Evolutionary conservation across 179 eudicot species (phyloP), one percentile per base, ranked within the genome.

Genomic region (Camellia oleifera): DNA sequence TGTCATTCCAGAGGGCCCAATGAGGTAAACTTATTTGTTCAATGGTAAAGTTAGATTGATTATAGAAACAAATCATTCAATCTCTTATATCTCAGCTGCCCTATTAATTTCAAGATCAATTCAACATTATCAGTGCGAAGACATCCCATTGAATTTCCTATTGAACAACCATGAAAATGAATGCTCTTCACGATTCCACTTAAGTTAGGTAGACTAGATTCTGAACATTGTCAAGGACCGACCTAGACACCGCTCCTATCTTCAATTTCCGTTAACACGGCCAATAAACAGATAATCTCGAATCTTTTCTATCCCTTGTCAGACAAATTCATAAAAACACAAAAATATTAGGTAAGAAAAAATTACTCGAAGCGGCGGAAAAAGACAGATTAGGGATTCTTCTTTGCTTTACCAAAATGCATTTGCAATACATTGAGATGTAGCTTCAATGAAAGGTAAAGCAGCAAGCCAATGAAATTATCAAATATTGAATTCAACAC

Each of bases 401-500:
- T 70, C 48, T 20, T 46, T 52, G 64, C 63, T 63, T 79, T 40
- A 62, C 42, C 70, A 44, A 70, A 82, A 81, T 56, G 78, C 81
- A 81, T 69, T 73, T 58, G 76, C 83, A 85, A 81, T 78, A 76
- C 73, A 83, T 20, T 66, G 11, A 71, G 76, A 77, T 77, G 66
- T 53, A 85, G 81, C 78, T 81, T 69, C 69, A 83, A 66, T 73
- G 57, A 12, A 80, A 88, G 64, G 81, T 63, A 79, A 63, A 80
- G 67, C 60, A 57, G 65, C 78, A 71, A 84, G 62, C n/a, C 10
- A 79, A 69, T 81, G 75, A 80, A 83, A 73, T 72, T 15, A 61
- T 32, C 76, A 54, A 79, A 84, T 83, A 74, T 54, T 63, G 72
- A 86, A 83, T 80, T 69, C 77, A 85, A 76, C 79, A 7, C 61